Percentiles rank a stretch among this genome's conserved stretches.
These are phyloP conservation scores for Phytophthora tubulina DNA, from an alignment of 352 stramenopile genomes.

Conservation along the genomic window DNA sequence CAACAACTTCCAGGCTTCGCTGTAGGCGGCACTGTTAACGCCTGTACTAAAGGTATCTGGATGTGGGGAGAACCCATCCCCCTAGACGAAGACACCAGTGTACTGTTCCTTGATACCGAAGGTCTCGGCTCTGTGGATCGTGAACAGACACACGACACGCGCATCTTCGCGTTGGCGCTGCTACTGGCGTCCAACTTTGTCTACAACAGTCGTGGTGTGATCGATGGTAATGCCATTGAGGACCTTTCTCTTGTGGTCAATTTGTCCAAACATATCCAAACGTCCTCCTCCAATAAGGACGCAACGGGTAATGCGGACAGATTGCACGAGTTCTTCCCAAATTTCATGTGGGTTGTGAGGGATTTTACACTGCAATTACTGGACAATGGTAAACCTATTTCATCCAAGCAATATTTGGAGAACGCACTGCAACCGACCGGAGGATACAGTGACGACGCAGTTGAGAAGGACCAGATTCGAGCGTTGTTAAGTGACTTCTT, in stretches of 20 bases:
- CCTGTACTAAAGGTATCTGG: slow-evolving; percentile 94
- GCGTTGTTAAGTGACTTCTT: slow-evolving; percentile 86
- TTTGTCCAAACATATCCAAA: slow-evolving; percentile 92
- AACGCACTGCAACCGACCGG: slow-evolving; percentile 85
- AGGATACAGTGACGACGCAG: slow-evolving; percentile 80
- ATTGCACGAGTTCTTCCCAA: slow-evolving; percentile 88
- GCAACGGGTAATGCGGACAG: slow-evolving; percentile 37
- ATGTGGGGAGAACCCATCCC: slow-evolving; percentile 89
- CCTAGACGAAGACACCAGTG: slow-evolving; percentile 72
- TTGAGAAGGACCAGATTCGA: slow-evolving; percentile 87
- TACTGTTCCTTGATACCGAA: slow-evolving; percentile 92
- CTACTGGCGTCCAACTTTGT: slow-evolving; percentile 90
- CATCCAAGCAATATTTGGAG: slow-evolving; percentile 90
- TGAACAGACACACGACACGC: slow-evolving; percentile 90
- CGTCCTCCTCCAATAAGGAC: slow-evolving; percentile 47
- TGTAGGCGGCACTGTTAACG: slow-evolving; percentile 88
- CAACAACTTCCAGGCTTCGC: slow-evolving; percentile 63
- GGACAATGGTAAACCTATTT: slow-evolving; percentile 90
- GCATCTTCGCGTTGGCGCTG: slow-evolving; percentile 91
- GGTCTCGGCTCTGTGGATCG: slow-evolving; percentile 86
- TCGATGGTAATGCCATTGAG: slow-evolving; percentile 91
- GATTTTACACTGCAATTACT: slow-evolving; percentile 91
- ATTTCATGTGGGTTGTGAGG: slow-evolving; percentile 91
- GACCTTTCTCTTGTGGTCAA: slow-evolving; percentile 93
- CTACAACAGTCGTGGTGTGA: slow-evolving; percentile 92